phyloP scores from a whole-genome alignment of 805 yeast genomes.

The Hanseniaspora occidentalis region DNA sequence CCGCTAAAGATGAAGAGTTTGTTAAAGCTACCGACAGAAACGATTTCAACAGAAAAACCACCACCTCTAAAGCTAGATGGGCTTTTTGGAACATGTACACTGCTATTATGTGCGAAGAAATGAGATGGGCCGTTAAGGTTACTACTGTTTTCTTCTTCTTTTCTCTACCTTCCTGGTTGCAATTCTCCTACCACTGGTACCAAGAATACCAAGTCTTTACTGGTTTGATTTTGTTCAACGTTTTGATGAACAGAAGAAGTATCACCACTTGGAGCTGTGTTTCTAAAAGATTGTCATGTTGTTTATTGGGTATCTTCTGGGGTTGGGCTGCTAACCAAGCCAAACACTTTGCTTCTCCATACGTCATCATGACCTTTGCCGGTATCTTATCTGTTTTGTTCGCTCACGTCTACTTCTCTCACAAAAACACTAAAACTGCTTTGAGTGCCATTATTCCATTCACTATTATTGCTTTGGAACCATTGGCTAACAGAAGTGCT shows the following conservation, averaged over 20 bases:
- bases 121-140: conserved; percentile 33
- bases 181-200: conserved; percentile 30
- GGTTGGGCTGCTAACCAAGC: conserved; percentile 35
- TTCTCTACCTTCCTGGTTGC: conserved; percentile 33
- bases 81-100: conserved; percentile 28
- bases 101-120: conserved; percentile 25
- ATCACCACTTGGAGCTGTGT: conserved; percentile 26
- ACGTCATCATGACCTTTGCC: conserved; percentile 30
- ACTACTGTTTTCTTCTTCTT: conserved; percentile 26
- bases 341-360: conserved; percentile 25
- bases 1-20: conserved; percentile 5
- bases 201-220: conserved; percentile 31
- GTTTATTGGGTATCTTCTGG: conserved; percentile 33
- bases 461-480: conserved; percentile 27
- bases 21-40: conserved; percentile 30
- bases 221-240: conserved; percentile 27
- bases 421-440: conserved; percentile 32
- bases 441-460: conserved; percentile 29
- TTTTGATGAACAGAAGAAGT: conserved; percentile 30
- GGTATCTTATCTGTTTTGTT: conserved; percentile 24
- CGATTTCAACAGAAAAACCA: conserved; percentile 30
- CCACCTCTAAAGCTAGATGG: conserved; percentile 24
- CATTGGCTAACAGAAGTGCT: conserved; percentile 7
- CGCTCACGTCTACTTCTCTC: conserved; percentile 24
- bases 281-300: conserved; percentile 22